Evolutionary conservation across 2,329 filamentous ascomycete species (phyloP).

Genomic region (Didymella keratinophila): DNA sequence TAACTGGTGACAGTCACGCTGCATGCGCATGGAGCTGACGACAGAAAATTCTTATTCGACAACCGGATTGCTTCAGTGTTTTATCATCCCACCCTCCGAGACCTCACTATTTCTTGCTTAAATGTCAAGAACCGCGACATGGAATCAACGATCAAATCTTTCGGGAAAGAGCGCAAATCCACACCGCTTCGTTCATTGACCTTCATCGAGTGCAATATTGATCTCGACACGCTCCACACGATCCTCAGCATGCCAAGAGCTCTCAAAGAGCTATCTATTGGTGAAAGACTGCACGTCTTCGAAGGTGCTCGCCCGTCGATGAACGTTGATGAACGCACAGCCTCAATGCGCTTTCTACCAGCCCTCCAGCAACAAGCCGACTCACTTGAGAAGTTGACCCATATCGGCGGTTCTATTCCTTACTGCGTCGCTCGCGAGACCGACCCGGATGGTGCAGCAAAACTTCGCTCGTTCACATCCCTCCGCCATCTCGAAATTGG

Average conservation of each 20-base stretch:
- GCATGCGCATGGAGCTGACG: conserved; percentile 42
- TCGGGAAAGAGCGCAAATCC: conserved; percentile 28
- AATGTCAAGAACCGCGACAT: conserved; percentile 36
- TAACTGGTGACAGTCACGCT: conserved; percentile 39
- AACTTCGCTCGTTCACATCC: conserved; percentile 34
- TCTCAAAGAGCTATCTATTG: conserved; percentile 43
- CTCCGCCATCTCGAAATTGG: conserved; percentile 43
- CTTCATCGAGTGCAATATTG: conserved; percentile 50
- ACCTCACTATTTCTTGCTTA: conserved; percentile 45
- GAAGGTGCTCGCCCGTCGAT: conserved; percentile 31
- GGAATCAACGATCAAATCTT: conserved; percentile 18
- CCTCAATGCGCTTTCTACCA: conserved; percentile 35
- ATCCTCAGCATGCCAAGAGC: conserved; percentile 45
- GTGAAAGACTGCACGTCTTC: conserved; percentile 44
- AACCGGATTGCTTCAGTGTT: conserved; percentile 41
- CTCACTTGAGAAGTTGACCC: conserved; percentile 41
- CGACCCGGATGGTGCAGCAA: conserved; percentile 27
- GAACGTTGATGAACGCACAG: conserved; percentile 30
- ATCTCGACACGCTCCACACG: conserved; percentile 36
- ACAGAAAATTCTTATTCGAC: conserved; percentile 39
- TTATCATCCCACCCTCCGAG: conserved; percentile 42
- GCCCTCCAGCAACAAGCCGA: conserved; percentile 42
- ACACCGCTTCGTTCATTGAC: conserved; percentile 44
- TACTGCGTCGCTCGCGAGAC: conserved; percentile 22
- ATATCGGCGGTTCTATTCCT: conserved; percentile 35